A percentile compares a stretch with the other conserved stretches of the same genome.
phyloP scores from a whole-genome alignment of 768 basidiomycete species.

The Cystofilobasidium bisporidii region DNA sequence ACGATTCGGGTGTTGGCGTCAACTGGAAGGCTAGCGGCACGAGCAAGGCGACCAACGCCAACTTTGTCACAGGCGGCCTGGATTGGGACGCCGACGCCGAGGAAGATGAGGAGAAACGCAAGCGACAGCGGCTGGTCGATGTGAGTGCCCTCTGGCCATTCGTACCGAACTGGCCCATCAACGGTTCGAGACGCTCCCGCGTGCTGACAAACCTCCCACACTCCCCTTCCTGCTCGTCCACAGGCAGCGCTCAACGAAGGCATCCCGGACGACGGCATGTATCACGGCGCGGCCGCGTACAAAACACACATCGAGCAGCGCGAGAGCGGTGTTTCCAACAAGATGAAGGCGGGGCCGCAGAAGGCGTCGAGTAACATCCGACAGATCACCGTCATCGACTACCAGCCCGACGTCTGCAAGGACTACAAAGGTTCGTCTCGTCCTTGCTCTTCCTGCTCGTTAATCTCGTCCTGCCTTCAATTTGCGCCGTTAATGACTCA shows the following conservation, averaged over 20 bases:
- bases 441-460: neutral
- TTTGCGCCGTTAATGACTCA: neutral
- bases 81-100: conserved; percentile 78
- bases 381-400: conserved; percentile 90
- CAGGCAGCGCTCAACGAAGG: conserved; percentile 53
- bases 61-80: conserved; percentile 57
- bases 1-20: conserved; percentile 45
- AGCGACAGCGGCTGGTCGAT: conserved; percentile 48
- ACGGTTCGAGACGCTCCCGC: too few relatives aligned
- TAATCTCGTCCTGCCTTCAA: conserved; percentile 9
- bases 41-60: conserved; percentile 49
- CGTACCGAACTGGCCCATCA: too few relatives aligned
- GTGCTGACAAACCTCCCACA: neutral
- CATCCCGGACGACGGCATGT: conserved; percentile 67
- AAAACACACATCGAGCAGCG: conserved; percentile 67
- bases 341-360: conserved; percentile 69
- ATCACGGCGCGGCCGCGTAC: conserved; percentile 75
- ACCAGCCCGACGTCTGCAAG: conserved; percentile 98
- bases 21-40: conserved; percentile 36
- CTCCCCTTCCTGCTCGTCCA: conserved; percentile 39
- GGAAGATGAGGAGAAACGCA: conserved; percentile 63
- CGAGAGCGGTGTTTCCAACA: conserved; percentile 59
- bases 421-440: conserved; percentile 86
- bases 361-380: conserved; percentile 65
- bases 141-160: too few relatives aligned